Percentiles rank a stretch among this genome's conserved stretches.
These are phyloP conservation scores for Pyrenophora tritici-repentis DNA, from an alignment of 2,329 filamentous ascomycete genomes.

Conservation along the genomic window DNA sequence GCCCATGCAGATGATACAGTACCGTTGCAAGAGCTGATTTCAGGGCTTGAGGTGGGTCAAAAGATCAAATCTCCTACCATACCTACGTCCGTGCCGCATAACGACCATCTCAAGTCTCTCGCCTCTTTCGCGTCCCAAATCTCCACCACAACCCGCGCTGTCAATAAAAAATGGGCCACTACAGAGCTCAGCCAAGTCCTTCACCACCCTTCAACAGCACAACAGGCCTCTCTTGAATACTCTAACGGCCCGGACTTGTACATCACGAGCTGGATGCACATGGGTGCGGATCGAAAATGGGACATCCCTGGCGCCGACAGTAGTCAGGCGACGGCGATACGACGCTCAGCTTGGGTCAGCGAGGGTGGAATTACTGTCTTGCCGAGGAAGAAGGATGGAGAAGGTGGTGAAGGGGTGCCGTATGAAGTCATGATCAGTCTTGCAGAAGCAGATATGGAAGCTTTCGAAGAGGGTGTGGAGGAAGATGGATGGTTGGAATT, in stretches of 20 bases:
- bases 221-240: constrained; percentile 1
- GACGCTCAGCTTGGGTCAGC: constrained; percentile 22
- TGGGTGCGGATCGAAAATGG: constrained; percentile 30
- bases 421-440: constrained; percentile 26
- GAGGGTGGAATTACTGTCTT: constrained; percentile 34
- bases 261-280: constrained; percentile 37
- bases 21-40: neutral
- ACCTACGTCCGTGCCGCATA: too few relatives aligned
- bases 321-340: constrained; percentile 22
- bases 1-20: neutral
- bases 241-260: constrained; percentile 33
- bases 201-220: neutral
- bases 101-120: too few relatives aligned
- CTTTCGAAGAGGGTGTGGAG: constrained; percentile 12
- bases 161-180: neutral
- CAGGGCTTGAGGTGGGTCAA: too few relatives aligned
- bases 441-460: constrained; percentile 25
- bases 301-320: constrained; percentile 26
- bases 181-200: constrained; percentile 3
- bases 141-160: too few relatives aligned
- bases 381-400: constrained; percentile 14
- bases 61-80: too few relatives aligned
- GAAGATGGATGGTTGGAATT: constrained; percentile 9
- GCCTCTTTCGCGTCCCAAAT: too few relatives aligned
- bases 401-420: neutral